Evolutionary conservation across 257 asterid genomes (phyloP).

Genomic region (Nyctanthes arbortristis): DNA sequence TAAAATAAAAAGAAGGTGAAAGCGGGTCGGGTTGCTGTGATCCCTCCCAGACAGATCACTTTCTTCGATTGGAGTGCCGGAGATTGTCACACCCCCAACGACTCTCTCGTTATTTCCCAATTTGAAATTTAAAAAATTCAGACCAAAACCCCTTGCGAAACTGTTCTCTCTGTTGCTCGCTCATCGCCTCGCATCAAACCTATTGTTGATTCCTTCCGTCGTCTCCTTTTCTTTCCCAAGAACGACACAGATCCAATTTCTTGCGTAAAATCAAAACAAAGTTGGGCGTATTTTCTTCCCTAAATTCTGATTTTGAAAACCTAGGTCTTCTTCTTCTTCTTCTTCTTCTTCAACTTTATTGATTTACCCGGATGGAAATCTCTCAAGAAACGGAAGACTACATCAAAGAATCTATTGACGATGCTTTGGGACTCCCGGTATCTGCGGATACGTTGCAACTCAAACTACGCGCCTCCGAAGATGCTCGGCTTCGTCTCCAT

Average conservation of each 20-base stretch:
- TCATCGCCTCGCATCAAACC: too few relatives aligned
- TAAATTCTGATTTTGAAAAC: not conserved
- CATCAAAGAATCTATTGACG: constrained; percentile 74
- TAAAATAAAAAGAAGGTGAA: too few relatives aligned
- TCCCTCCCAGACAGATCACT: too few relatives aligned
- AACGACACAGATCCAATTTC: not conserved
- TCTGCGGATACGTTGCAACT: constrained; percentile 55
- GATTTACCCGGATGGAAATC: constrained; percentile 53
- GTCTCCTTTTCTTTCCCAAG: not conserved
- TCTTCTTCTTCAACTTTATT: not conserved
- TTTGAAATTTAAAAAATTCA: not conserved
- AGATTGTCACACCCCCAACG: not conserved
- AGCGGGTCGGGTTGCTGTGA: too few relatives aligned
- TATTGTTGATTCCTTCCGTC: too few relatives aligned
- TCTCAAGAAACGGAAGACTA: constrained; percentile 76
- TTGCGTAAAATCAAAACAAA: not conserved
- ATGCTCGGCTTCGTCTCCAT: constrained; percentile 47
- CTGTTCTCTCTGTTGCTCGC: not conserved
- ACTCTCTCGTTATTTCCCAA: not conserved
- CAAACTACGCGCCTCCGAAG: constrained; percentile 72
- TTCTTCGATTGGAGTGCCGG: too few relatives aligned
- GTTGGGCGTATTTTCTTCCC: not conserved
- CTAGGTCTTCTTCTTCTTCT: not conserved
- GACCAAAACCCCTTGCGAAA: not conserved
- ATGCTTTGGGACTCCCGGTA: constrained; percentile 70